Base-by-base conservation (phyloP, 2,329 filamentous ascomycete genomes). In the Cytospora paraplurivora region DNA sequence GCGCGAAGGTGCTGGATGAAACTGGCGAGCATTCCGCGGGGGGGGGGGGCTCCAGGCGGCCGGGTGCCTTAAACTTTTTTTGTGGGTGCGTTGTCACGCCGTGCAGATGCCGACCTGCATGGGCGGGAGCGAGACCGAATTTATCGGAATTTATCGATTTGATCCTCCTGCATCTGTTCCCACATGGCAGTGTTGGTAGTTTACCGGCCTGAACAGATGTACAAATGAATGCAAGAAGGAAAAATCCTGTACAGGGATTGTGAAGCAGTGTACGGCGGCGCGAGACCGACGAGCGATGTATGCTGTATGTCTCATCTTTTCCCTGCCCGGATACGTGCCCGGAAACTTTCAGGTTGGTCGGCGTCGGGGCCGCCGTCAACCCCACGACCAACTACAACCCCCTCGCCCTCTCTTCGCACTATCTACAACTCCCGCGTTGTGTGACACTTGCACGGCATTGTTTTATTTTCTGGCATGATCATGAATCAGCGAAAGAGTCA, bases 291-390 rank as follows among this genome's bases (percentile, higher is more conserved):
- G 38, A 41, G 13, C 17, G 17, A 41, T 27, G 21, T 37, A 51
- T 17, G 17, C 21, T 38, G 13, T 38, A 49, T 37, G n/a, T 51
- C 44, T 35, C 19, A 15, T 27, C 10, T 34, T 34, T 33, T n/a
- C 1, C 33, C 33, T 17, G 35, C 33, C 32, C n/a, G 51, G 38
- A n/a, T 47, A 27, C 27, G 27, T 27, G 27, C 27, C 27, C 27
- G 27, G 27, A 27, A 27, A 27, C 27, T 27, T 27, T 27, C 27
- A 41, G 51, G 44, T 32, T 34, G 38, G 51, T 55, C 52, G 58
- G 50, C 21, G 4, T 61, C 58, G 58, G 58, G 58, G 51, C 58
- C 58, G 51, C 58, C 58, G 58, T 2, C 35, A 38, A 38, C 49
- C 58, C 51, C 44, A 49, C 38, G n/a, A 12, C n/a, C 50, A 34